phyloP scores from a whole-genome alignment of 2,329 filamentous ascomycete genomes.

The Aspergillus texensis region DNA sequence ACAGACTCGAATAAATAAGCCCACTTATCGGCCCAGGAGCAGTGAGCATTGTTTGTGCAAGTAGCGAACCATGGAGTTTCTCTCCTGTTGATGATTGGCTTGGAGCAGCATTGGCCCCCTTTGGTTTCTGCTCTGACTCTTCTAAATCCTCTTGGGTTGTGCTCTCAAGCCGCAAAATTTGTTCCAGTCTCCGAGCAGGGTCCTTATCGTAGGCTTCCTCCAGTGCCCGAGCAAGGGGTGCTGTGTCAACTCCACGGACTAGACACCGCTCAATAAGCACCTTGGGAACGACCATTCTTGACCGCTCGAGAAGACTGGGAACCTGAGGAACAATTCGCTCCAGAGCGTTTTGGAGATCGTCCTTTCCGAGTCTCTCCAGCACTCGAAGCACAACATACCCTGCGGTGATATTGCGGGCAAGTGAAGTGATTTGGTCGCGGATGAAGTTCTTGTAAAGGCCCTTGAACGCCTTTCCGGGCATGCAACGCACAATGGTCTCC shows the following conservation, averaged over 20 bases:
- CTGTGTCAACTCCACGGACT: conserved; percentile 63
- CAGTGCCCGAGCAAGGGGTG: conserved; percentile 59
- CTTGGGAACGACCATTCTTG: conserved; percentile 77
- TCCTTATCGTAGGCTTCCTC: conserved; percentile 61
- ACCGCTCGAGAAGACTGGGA: conserved; percentile 70
- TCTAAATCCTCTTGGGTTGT: conserved; percentile 51
- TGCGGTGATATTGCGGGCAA: conserved; percentile 87
- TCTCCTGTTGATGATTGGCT: conserved; percentile 36
- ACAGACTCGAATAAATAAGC: conserved; percentile 73
- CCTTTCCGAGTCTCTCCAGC: conserved; percentile 80
- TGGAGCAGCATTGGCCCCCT: conserved; percentile 32
- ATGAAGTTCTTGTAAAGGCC: conserved; percentile 79
- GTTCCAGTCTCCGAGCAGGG: conserved; percentile 54
- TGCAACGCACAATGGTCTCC: conserved; percentile 79
- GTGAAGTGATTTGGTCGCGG: conserved; percentile 74
- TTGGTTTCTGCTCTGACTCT: conserved; percentile 45
- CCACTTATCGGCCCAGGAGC: conserved; percentile 70
- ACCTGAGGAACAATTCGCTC: conserved; percentile 73
- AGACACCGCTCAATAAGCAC: conserved; percentile 81
- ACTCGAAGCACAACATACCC: conserved; percentile 84
- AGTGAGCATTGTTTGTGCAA: conserved; percentile 77
- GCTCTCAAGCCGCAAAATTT: conserved; percentile 62
- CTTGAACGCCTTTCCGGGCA: conserved; percentile 90
- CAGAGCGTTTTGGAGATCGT: conserved; percentile 76
- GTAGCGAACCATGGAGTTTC: conserved; percentile 79